Base-by-base conservation (phyloP, 2,329 filamentous ascomycete species). In the Cladophialophora bantiana region DNA sequence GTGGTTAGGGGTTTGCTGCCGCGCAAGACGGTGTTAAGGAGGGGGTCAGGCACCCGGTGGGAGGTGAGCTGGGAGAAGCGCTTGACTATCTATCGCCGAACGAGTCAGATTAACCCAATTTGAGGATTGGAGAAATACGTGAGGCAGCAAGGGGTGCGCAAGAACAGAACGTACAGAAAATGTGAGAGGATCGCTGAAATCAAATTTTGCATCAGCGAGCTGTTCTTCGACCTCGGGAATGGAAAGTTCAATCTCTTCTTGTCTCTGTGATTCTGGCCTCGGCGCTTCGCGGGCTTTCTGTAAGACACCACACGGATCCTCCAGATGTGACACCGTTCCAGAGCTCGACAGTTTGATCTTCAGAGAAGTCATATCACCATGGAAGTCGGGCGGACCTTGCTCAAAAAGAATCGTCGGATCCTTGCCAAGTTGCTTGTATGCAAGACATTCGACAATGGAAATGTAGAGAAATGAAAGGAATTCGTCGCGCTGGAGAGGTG, bases 11-110 rank as follows among this genome's bases (percentile, higher is more conserved):
- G 77, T 63, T 82, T 81, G 42, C 88, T 82, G 7, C 84, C 88
- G 59, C 78, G 78, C 68, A 68, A 36, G n/a, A 88, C 82, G 53
- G 82, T 80, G 58, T 82, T 80, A 68, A 96, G 85, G 71, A 86
- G 84, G 55, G 86, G 82, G 78, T 97, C 94, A 15, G 90, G 83
- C 71, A 97, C 83, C 66, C 87, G 86, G 68, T 89, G 86, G 68
- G 92, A 92, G n/a, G 90, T 94, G 67, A 96, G 83, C 77, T 95
- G 91, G 77, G 90, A 88, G 68, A 93, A 82, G 66, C 92, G 89
- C 81, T 97, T 96, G 74, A 89, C 82, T 71, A 95, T 84, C 94
- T 97, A 60, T 18, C 7, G 57, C 13, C 36, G 52, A 36, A 26
- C 36, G 15, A n/a, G 71, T 70, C 42, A 64, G 67, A 74, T 32